Conservation (phyloP, 768 basidiomycete genomes). For the Sporobolomyces pararoseus region DNA sequence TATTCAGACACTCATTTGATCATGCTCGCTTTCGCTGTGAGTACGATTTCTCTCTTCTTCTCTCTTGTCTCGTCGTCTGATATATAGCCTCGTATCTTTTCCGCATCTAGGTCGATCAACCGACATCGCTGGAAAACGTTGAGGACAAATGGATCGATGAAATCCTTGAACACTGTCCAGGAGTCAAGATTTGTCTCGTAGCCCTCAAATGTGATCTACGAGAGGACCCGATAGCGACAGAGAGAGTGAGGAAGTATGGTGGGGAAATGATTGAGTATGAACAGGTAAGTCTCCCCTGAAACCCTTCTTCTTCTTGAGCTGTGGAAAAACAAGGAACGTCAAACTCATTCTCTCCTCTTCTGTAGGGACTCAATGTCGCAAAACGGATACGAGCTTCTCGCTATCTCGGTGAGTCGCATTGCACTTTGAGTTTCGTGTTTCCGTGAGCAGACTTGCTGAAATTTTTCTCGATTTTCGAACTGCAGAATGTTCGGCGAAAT, state of each 20-base stretch:
- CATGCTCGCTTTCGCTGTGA: constrained; percentile 90
- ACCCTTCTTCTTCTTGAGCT: too few relatives aligned
- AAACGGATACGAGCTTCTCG: constrained; percentile 57
- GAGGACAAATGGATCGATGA: constrained; percentile 94
- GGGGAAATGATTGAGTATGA: constrained; percentile 81
- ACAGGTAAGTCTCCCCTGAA: constrained; percentile 63
- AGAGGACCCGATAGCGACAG: constrained; percentile 69
- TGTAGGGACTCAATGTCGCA: constrained; percentile 43
- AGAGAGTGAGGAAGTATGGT: constrained; percentile 67
- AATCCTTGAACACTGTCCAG: constrained; percentile 81
- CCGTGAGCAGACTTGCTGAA: too few relatives aligned
- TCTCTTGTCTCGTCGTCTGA: too few relatives aligned
- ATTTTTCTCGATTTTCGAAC: neutral
- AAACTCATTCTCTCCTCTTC: too few relatives aligned
- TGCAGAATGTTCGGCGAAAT: constrained; percentile 96
- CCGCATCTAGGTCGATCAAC: constrained; percentile 82
- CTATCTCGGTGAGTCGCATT: constrained; percentile 62
- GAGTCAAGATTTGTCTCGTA: constrained; percentile 73
- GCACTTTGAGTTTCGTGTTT: neutral
- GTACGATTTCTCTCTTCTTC: constrained; percentile 46
- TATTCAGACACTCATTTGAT: constrained; percentile 96
- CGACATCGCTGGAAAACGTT: constrained; percentile 91
- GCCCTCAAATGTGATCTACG: constrained; percentile 94
- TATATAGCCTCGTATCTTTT: too few relatives aligned
- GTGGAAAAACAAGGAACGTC: too few relatives aligned